Evolutionary conservation across 805 yeast species (phyloP), one percentile per base, ranked within the genome.

Genomic region (Kluyveromyces aestuarii): DNA sequence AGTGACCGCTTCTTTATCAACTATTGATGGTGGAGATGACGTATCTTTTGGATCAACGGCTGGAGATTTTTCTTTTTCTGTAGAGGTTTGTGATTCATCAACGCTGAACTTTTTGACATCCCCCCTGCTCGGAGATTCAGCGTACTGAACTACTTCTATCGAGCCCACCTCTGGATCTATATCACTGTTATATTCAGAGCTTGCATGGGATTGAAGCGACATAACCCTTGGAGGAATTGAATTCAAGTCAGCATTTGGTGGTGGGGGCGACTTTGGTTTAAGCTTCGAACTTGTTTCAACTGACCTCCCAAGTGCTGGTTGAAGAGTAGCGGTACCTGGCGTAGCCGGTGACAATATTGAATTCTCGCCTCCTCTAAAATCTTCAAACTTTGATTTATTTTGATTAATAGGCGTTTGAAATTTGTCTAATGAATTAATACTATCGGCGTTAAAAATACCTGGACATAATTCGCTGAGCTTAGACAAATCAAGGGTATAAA

Each of bases 401-500:
- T 33, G 35, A 10, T 21, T 13, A 17, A 16, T 6, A 18, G 45
- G 45, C 8, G 45, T 43, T 18, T 18, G 19, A 6, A 43, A 33
- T 6, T 43, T 43, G 27, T 43, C 45, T n/a, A 36, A 16, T 4
- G 38, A 33, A 43, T 33, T 17, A 9, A 36, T 11, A 21, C 25
- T 27, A 17, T 17, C 27, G 11, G 72, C 52, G 63, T 69, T 64
- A 66, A 55, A 62, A 36, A 71, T 58, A 1, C 69, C 72, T 0
- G 75, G 68, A 25, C 72, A 67, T 18, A 75, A 45, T 21, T 60
- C 62, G 17, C 57, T 56, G 46, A 72, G 48, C 30, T 58, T 58
- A 1, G 66, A 49, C 19, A 81, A 67, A 55, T 87, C 91, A 48
- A 87, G 73, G 36, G 80, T 78, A 57, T 76, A 84, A 17, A 85